A percentile compares a stretch with the other conserved stretches of the same genome.
These are phyloP conservation scores for Myxozyma monticola DNA, from an alignment of 805 yeast species.

Conservation along the genomic window DNA sequence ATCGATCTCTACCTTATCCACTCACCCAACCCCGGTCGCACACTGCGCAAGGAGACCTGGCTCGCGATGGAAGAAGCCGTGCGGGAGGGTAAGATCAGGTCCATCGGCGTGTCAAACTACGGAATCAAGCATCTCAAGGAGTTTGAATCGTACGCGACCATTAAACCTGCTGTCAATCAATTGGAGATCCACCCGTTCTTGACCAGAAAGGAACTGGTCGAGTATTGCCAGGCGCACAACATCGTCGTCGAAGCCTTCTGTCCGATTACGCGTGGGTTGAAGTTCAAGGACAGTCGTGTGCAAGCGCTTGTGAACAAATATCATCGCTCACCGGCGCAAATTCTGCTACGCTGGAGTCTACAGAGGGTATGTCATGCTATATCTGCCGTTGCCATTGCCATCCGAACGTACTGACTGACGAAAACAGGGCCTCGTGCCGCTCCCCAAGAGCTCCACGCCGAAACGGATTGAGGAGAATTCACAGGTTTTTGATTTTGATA, in stretches of 20 bases:
- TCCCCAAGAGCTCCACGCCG: conserved; percentile 63
- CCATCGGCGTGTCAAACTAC: conserved; percentile 76
- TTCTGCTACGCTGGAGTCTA: conserved; percentile 67
- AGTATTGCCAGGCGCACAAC: conserved; percentile 55
- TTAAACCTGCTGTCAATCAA: conserved; percentile 74
- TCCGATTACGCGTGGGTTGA: conserved; percentile 58
- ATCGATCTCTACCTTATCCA: conserved; percentile 65
- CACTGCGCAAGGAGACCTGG: conserved; percentile 61
- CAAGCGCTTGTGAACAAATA: conserved; percentile 50
- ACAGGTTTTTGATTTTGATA: conserved; percentile 51
- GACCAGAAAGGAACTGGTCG: conserved; percentile 62
- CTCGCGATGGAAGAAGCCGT: conserved; percentile 74
- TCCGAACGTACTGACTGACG: too few relatives aligned
- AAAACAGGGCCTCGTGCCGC: conserved; percentile 56
- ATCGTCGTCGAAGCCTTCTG: conserved; percentile 74
- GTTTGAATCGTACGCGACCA: conserved; percentile 39
- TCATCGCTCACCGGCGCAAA: conserved; percentile 57
- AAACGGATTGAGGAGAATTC: conserved; percentile 56
- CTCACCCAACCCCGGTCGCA: conserved; percentile 54
- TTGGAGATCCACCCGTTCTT: conserved; percentile 85
- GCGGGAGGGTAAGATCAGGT: conserved; percentile 54
- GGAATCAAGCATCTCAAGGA: conserved; percentile 65
- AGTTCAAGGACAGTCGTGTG: conserved; percentile 39
- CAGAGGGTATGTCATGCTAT: conserved; percentile 35
- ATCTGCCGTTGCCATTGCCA: too few relatives aligned